Evolutionary conservation across 2,329 filamentous ascomycete species (phyloP).

Genomic region (Neonectria hederae): DNA sequence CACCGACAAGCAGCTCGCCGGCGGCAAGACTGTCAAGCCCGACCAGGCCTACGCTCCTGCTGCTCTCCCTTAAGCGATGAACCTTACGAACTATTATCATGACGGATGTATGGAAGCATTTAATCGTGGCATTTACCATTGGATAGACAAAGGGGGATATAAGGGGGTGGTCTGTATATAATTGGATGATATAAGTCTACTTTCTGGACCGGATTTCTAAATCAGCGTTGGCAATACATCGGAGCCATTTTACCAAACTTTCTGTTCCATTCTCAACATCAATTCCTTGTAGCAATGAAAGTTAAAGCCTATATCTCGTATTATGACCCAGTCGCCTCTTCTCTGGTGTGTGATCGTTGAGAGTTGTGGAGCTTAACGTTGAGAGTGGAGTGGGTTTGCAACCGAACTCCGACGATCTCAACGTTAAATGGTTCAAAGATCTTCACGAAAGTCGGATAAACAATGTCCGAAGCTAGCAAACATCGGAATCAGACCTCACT

Average conservation of each 20-base stretch:
- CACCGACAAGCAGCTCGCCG: slow-evolving; percentile 59
- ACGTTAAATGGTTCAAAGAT: no score
- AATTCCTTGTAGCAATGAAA: neutral
- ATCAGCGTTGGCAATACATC: slow-evolving; percentile 6
- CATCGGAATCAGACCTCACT: no score
- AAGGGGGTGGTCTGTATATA: neutral
- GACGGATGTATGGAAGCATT: neutral
- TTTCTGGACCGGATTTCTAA: neutral
- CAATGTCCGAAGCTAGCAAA: no score
- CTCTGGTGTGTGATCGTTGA: neutral
- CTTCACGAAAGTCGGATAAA: no score
- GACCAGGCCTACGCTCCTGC: slow-evolving; percentile 57
- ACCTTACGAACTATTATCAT: no score
- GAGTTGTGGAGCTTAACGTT: no score
- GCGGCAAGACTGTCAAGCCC: slow-evolving; percentile 57
- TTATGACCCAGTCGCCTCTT: neutral
- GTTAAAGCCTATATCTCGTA: neutral
- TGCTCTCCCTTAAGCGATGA: slow-evolving; percentile 32
- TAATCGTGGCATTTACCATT: neutral
- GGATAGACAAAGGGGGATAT: neutral
- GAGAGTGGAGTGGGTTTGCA: no score
- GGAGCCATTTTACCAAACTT: slow-evolving; percentile 1
- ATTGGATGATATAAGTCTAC: slow-evolving; percentile 3
- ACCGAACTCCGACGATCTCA: no score
- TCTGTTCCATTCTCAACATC: neutral